phyloP scores from a whole-genome alignment of 371 early-diverging fungal species.

The Mortierella sp. region DNA sequence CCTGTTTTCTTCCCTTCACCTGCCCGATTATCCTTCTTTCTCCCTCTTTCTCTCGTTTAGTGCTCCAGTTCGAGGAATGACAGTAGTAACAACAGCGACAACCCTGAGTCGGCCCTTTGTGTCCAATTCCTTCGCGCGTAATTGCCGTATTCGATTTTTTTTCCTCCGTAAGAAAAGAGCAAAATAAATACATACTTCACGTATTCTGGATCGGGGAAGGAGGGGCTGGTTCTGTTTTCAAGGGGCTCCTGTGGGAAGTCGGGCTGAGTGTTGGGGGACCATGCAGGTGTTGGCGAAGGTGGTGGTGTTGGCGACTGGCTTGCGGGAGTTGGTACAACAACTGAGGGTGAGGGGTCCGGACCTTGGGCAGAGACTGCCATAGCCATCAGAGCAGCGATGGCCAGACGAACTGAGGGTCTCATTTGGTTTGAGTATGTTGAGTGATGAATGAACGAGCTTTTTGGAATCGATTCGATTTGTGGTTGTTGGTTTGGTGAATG shows the following conservation, averaged over 20 bases:
- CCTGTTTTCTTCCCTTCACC: too few relatives aligned
- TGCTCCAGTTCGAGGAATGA: too few relatives aligned
- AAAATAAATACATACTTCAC: slow-evolving; percentile 35
- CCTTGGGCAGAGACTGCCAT: background rate
- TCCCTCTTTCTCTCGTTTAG: too few relatives aligned
- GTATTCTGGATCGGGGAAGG: slow-evolving; percentile 55
- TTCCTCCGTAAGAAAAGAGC: background rate
- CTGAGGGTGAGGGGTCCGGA: background rate
- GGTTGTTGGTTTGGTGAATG: background rate
- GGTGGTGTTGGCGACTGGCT: background rate
- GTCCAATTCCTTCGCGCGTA: too few relatives aligned
- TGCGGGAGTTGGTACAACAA: background rate
- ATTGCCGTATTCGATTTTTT: too few relatives aligned
- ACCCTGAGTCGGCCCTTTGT: too few relatives aligned
- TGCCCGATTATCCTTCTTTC: too few relatives aligned
- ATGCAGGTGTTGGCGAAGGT: slow-evolving; percentile 7
- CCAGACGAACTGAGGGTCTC: slow-evolving; percentile 1
- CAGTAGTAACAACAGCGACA: too few relatives aligned
- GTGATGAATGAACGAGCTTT: too few relatives aligned
- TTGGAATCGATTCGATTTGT: too few relatives aligned
- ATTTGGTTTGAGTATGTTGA: background rate
- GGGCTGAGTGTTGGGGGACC: slow-evolving; percentile 18
- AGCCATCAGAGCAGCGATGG: background rate
- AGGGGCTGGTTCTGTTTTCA: slow-evolving; percentile 24
- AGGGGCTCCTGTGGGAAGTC: slow-evolving; percentile 20